These are phyloP conservation scores for Penicillium hesseltinei DNA, from an alignment of 2,329 filamentous ascomycete genomes.

Conservation along the genomic window DNA sequence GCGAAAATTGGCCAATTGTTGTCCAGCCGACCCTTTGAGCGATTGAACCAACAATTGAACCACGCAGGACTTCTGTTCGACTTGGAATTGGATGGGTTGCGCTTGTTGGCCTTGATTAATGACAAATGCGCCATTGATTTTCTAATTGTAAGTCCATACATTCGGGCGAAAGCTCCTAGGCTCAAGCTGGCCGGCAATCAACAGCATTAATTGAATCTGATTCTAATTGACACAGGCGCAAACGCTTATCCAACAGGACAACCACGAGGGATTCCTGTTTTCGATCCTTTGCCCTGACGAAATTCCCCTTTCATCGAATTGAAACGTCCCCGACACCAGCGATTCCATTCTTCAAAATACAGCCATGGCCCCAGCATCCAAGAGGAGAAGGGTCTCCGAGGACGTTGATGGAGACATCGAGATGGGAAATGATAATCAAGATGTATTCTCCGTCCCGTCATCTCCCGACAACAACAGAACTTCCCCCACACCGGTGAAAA, in stretches of 20 bases:
- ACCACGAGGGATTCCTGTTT: not conserved
- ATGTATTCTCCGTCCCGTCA: conserved; percentile 12
- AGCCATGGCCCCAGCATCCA: conserved; percentile 36
- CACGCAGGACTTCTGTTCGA: not conserved
- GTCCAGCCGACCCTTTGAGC: conserved; percentile 12
- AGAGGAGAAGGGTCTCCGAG: conserved; percentile 38
- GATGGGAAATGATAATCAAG: conserved; percentile 26
- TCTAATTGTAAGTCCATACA: not conserved
- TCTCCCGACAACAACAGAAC: conserved; percentile 20
- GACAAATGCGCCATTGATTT: not conserved
- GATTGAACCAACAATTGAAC: not conserved
- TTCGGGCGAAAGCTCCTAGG: not conserved
- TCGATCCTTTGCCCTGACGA: not conserved
- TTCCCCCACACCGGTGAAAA: conserved; percentile 14
- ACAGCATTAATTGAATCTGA: conserved; percentile 2
- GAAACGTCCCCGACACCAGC: not conserved
- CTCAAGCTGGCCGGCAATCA: conserved; percentile 3
- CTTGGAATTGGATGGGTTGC: not conserved
- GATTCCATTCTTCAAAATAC: not conserved
- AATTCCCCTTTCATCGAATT: not conserved
- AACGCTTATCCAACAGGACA: not conserved
- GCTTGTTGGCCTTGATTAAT: not conserved
- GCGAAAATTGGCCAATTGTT: conserved; percentile 22
- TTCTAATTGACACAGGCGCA: conserved; percentile 4
- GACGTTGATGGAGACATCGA: conserved; percentile 34